These are phyloP conservation scores for Bruguiera hainesii DNA, from an alignment of 441 rosid genomes.

Conservation along the genomic window DNA sequence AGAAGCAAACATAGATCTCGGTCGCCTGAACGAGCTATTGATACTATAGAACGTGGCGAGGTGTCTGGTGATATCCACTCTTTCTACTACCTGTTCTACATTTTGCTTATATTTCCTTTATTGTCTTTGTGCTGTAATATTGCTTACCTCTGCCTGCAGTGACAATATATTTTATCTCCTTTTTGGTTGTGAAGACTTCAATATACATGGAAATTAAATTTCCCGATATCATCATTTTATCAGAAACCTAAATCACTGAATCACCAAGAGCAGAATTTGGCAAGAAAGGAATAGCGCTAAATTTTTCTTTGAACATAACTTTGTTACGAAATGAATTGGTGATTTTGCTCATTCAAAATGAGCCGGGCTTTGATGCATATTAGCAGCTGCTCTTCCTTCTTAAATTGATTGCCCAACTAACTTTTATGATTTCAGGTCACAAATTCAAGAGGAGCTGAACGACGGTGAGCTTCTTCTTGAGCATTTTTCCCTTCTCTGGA, in stretches of 20 bases:
- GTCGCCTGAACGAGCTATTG: conserved; percentile 42
- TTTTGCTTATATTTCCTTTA: background rate
- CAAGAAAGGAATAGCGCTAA: no score
- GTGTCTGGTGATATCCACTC: conserved; percentile 51
- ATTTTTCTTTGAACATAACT: background rate
- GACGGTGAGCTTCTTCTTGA: conserved; percentile 31
- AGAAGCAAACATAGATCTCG: conserved; percentile 48
- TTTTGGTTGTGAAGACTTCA: no score
- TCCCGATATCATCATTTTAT: background rate
- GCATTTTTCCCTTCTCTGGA: conserved; percentile 12
- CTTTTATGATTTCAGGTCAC: conserved; percentile 41
- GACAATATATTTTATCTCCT: no score
- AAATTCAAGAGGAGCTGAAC: conserved; percentile 41
- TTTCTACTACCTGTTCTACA: conserved; percentile 5
- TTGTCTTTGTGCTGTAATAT: background rate
- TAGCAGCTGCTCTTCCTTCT: conserved; percentile 6
- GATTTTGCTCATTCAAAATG: background rate
- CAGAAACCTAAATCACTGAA: background rate
- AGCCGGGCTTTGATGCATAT: background rate
- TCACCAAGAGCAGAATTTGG: background rate
- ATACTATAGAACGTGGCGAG: conserved; percentile 50
- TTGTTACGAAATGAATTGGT: background rate
- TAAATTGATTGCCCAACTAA: conserved; percentile 25
- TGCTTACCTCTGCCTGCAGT: no score
- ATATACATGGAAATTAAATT: no score